Evolutionary conservation across 345 rosid species (phyloP).

Genomic region (Populus tremula): DNA sequence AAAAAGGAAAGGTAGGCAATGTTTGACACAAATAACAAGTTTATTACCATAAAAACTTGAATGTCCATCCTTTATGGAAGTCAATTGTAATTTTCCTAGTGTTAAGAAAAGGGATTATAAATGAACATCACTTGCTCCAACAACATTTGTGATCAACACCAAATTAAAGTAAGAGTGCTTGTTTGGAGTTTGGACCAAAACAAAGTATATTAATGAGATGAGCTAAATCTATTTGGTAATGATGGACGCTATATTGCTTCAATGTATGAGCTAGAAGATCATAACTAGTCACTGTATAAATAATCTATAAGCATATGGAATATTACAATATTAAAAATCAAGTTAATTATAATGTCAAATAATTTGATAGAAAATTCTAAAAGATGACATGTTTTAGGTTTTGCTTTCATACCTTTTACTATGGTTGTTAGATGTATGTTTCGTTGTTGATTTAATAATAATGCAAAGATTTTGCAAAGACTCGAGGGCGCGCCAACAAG

Average conservation of each 20-base stretch:
- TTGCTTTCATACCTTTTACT: no score
- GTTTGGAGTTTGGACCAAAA: constrained; percentile 8
- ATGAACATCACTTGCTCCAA: constrained; percentile 70
- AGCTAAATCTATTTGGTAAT: not conserved
- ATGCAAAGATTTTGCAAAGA: no score
- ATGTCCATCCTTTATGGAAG: not conserved
- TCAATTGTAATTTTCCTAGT: not conserved
- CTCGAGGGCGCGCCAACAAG: accelerated
- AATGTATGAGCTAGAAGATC: no score
- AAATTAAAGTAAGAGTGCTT: constrained; percentile 94
- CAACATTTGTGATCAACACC: constrained; percentile 78
- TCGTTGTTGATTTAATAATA: no score
- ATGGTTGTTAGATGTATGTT: no score
- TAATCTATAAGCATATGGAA: not conserved
- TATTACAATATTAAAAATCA: no score
- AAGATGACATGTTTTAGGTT: no score
- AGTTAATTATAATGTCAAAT: no score
- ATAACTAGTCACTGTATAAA: no score
- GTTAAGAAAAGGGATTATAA: not conserved
- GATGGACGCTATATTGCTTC: no score
- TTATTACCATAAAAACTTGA: not conserved
- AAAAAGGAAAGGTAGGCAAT: not conserved
- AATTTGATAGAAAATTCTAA: no score
- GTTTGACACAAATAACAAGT: not conserved
- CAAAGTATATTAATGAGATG: not conserved